These are phyloP conservation scores for Umbelopsis ramanniana DNA, from an alignment of 192 early-diverging fungal genomes.

Conservation along the genomic window DNA sequence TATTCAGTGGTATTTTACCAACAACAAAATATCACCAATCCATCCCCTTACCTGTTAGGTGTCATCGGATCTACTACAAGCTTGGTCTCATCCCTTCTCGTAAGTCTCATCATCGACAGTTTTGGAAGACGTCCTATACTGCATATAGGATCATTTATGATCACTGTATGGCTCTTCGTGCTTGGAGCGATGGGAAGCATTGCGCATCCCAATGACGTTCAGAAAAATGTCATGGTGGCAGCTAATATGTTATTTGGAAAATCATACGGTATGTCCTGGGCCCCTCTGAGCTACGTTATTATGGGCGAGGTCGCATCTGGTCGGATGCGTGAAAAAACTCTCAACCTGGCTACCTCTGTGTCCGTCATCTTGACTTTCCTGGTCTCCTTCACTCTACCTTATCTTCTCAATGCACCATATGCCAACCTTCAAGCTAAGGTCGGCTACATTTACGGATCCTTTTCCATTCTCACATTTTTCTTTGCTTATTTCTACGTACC, in stretches of 20 bases:
- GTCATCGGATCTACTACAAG: slow-evolving; percentile 16
- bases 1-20: slow-evolving; percentile 20
- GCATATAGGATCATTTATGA: slow-evolving; percentile 1
- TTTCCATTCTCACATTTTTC: slow-evolving; percentile 6
- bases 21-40: slow-evolving; percentile 16
- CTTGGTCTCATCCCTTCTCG: not conserved
- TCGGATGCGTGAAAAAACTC: slow-evolving; percentile 12
- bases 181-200: slow-evolving; percentile 15
- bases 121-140: slow-evolving; percentile 19
- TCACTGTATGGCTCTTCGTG: slow-evolving; percentile 12
- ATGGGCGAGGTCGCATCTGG: slow-evolving; percentile 19
- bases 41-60: slow-evolving; percentile 5
- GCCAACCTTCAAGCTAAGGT: slow-evolving; percentile 16
- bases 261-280: slow-evolving; percentile 24
- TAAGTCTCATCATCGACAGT: slow-evolving; percentile 19
- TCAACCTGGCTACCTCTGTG: slow-evolving; percentile 8
- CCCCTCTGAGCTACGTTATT: slow-evolving; percentile 17
- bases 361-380: slow-evolving; percentile 22
- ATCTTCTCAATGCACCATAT: slow-evolving; percentile 20
- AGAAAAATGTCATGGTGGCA: slow-evolving; percentile 21
- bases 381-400: slow-evolving; percentile 20
- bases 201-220: not conserved
- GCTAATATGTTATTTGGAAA: slow-evolving; percentile 20
- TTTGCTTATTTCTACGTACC: slow-evolving; percentile 10
- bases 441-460: slow-evolving; percentile 10